Evolutionary conservation across 805 yeast genomes (phyloP).

Genomic region (Starmera dryadoides): DNA sequence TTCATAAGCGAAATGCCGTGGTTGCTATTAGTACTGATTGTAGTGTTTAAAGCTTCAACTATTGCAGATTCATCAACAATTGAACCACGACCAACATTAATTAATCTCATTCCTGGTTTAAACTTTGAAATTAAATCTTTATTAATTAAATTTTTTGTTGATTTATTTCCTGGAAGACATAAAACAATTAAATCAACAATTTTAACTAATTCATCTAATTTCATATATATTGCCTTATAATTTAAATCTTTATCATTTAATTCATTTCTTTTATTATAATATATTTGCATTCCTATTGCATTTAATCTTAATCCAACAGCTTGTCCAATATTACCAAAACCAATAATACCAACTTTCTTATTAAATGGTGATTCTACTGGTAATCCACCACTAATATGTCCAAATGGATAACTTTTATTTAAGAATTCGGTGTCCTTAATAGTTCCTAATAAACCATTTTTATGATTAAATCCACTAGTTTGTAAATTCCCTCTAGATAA

Average conservation of each 20-base stretch:
- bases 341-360: conserved; percentile 46
- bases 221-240: conserved; percentile 30
- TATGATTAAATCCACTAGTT: conserved; percentile 23
- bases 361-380: conserved; percentile 38
- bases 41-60: conserved; percentile 28
- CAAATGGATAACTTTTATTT: conserved; percentile 27
- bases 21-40: conserved; percentile 6
- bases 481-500: conserved; percentile 28
- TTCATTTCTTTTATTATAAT: conserved; percentile 43
- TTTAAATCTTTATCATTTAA: conserved; percentile 22
- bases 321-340: conserved; percentile 57
- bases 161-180: conserved; percentile 49
- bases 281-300: conserved; percentile 51
- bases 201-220: conserved; percentile 25
- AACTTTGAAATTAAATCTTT: conserved; percentile 30
- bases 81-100: conserved; percentile 56
- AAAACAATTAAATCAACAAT: conserved; percentile 46
- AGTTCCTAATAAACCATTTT: conserved; percentile 23
- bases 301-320: conserved; percentile 42
- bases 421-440: conserved; percentile 22
- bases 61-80: conserved; percentile 46
- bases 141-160: conserved; percentile 43
- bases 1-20: conserved; percentile 6
- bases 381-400: conserved; percentile 31
- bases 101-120: conserved; percentile 35